Base-by-base conservation (phyloP, 495 filamentous ascomycete genomes). In the Podospora bellae-mahoneyi region DNA sequence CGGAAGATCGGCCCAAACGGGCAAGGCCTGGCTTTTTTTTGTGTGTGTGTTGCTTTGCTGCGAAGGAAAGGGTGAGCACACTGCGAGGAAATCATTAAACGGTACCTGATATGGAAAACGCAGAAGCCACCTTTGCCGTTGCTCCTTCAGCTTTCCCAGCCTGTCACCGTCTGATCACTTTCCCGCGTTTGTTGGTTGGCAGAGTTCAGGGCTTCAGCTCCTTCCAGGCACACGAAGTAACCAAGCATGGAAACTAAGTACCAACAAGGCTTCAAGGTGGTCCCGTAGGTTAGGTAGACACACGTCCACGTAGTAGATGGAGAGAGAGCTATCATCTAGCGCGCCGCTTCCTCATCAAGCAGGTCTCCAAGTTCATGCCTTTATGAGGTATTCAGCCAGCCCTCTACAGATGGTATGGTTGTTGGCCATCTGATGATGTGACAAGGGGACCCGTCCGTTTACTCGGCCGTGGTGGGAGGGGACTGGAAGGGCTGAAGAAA, bases 1-100 rank as follows among this genome's bases (percentile, higher is more conserved):
- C 55, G 55, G 55, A 19, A 19, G 55, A 58, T 58, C 55, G 55
- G 55, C n/a, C 55, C 55, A 58, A 58, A 58, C n/a, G 55, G 55
- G 55, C 55, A 58, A 58, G 55, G 55, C 39, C 39, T 48, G 39
- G 30, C 30, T 16, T 9, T 58, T 58, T 23, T 23, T 23, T 23
- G n/a, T 23, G 0, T 23, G 0, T 23, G 20, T 23, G 20, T 23
- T 23, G 20, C 20, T 23, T 13, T 58, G 55, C 55, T 58, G 55
- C 55, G n/a, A 26, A 58, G 55, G n/a, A 26, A 58, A 26, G 55
- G 55, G 23, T 58, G 55, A 58, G n/a, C 18, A 58, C 20, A 23
- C 20, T 1, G 20, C 20, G 20, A 23, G 20, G 15, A 5, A 58
- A 26, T 58, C 16, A 26, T 3, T 20, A 9, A 58, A 26, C 55